Evolutionary conservation across 2,329 filamentous ascomycete species (phyloP).

Genomic region (Colletotrichum falcatum): DNA sequence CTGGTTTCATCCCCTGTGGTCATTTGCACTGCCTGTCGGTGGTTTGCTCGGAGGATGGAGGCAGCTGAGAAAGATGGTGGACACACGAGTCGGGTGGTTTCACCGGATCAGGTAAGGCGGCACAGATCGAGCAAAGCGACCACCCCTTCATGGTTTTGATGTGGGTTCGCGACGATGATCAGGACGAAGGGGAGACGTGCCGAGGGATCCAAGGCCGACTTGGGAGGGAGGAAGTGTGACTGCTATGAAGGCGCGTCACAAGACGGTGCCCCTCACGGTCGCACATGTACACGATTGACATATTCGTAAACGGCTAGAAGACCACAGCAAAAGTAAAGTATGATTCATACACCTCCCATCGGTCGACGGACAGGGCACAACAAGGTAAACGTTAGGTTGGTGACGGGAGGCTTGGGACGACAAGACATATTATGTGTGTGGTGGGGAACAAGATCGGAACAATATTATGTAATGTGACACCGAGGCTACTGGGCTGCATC

Average conservation of each 20-base stretch:
- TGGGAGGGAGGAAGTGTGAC: background rate
- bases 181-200: constrained; percentile 7
- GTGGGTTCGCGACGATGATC: constrained; percentile 17
- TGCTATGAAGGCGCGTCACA: no score
- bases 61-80: constrained; percentile 2
- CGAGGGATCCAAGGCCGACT: background rate
- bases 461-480: constrained; percentile 17
- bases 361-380: constrained; percentile 7
- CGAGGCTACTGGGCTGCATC: constrained; percentile 21
- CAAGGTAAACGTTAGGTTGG: background rate
- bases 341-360: constrained; percentile 2
- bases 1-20: constrained; percentile 35
- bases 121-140: constrained; percentile 2
- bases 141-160: background rate
- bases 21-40: constrained; percentile 2
- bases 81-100: constrained; percentile 38
- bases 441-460: constrained; percentile 6
- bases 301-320: no score
- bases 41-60: constrained; percentile 23
- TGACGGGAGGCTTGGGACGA: constrained; percentile 24
- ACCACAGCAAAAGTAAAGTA: no score
- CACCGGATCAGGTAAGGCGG: constrained; percentile 27
- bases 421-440: constrained; percentile 8
- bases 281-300: no score
- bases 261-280: no score